phyloP scores from a whole-genome alignment of 805 yeast genomes.

The Saccharomycopsis javanensis region DNA sequence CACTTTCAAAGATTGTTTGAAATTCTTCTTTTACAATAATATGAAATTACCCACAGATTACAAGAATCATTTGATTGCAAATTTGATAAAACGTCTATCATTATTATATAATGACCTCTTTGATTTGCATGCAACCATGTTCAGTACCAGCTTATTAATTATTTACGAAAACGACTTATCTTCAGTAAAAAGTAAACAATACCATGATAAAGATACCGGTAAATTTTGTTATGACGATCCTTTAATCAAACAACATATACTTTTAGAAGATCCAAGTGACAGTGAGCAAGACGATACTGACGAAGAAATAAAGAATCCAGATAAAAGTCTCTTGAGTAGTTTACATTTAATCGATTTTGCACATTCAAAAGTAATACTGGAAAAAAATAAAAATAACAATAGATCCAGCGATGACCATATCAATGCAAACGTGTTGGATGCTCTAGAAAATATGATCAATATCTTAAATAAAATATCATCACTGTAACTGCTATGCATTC shows the following conservation, averaged over 20 bases:
- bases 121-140: constrained; percentile 51
- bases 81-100: constrained; percentile 51
- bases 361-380: constrained; percentile 59
- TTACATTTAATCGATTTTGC: constrained; percentile 83
- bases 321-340: constrained; percentile 37
- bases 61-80: constrained; percentile 31
- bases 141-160: constrained; percentile 65
- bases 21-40: constrained; percentile 35
- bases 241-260: constrained; percentile 26
- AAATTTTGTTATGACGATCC: constrained; percentile 33
- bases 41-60: constrained; percentile 25
- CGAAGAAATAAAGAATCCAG: constrained; percentile 20
- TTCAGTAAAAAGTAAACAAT: neutral
- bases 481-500: too few relatives aligned
- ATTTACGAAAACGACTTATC: constrained; percentile 57
- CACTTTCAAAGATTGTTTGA: constrained; percentile 37
- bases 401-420: neutral
- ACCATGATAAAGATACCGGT: constrained; percentile 36
- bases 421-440: constrained; percentile 36
- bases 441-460: constrained; percentile 52
- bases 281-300: constrained; percentile 26
- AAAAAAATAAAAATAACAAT: constrained; percentile 63
- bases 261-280: constrained; percentile 24
- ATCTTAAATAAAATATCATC: constrained; percentile 26
- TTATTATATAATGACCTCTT: constrained; percentile 55